Evolutionary conservation across 176 grass and related monocot genomes (phyloP).

Genomic region (Cymbopogon citratus): DNA sequence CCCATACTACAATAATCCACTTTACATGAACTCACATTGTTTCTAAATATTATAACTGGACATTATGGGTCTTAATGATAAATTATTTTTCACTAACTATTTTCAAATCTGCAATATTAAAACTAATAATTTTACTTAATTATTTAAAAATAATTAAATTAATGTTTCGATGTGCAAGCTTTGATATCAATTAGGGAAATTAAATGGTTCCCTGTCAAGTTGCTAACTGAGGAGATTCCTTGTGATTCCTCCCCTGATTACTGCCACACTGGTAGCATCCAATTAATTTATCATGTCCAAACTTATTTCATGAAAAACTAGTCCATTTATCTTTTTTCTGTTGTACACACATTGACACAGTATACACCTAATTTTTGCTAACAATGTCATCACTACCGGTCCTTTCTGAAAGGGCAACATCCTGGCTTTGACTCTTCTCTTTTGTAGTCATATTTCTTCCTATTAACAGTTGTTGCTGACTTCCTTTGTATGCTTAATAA

Average conservation of each 20-base stretch:
- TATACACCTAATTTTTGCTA: background rate
- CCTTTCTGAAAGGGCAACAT: constrained; percentile 8
- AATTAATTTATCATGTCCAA: background rate
- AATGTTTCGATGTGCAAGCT: background rate
- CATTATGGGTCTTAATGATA: background rate
- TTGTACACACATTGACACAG: background rate
- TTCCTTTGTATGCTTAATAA: constrained; percentile 7
- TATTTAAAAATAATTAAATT: background rate
- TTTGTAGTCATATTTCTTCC: constrained; percentile 19
- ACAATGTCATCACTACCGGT: background rate
- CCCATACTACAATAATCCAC: background rate
- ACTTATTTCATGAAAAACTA: background rate
- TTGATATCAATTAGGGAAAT: constrained; percentile 4
- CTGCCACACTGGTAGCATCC: background rate
- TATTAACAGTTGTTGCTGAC: constrained; percentile 8
- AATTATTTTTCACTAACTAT: background rate
- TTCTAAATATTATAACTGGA: background rate
- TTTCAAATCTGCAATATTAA: background rate
- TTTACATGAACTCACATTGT: background rate
- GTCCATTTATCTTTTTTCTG: background rate
- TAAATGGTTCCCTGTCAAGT: background rate
- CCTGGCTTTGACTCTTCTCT: constrained; percentile 25
- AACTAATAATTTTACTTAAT: background rate
- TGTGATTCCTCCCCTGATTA: background rate
- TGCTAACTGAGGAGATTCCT: background rate